phyloP scores from a whole-genome alignment of 2,329 filamentous ascomycete genomes.

The Rhytidhysteron rufulum region DNA sequence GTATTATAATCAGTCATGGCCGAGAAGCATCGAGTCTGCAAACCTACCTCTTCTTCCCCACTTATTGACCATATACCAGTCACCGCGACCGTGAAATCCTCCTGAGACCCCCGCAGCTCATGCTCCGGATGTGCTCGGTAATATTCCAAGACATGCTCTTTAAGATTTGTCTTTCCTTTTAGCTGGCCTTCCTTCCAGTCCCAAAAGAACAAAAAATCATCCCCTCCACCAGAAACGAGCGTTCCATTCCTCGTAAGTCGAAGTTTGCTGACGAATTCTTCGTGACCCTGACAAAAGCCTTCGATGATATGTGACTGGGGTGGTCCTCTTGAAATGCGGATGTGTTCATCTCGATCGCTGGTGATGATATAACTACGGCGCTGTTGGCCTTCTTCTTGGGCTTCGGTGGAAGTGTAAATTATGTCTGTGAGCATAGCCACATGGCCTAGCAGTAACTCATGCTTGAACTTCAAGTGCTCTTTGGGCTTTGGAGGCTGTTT shows the following conservation, averaged over 20 bases:
- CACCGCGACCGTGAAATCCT: slow-evolving; percentile 41
- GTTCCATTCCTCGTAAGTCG: slow-evolving; percentile 62
- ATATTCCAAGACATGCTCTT: slow-evolving; percentile 19
- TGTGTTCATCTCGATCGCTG: slow-evolving; percentile 73
- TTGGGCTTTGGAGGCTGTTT: slow-evolving; percentile 43
- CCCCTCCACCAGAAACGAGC: slow-evolving; percentile 83
- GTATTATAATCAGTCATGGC: neutral
- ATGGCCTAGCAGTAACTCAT: slow-evolving; percentile 80
- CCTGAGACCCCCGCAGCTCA: slow-evolving; percentile 8
- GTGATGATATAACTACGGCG: slow-evolving; percentile 61
- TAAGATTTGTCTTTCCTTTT: slow-evolving; percentile 49
- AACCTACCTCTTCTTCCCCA: slow-evolving; percentile 35
- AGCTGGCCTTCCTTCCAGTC: slow-evolving; percentile 64
- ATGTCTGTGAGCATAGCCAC: slow-evolving; percentile 91
- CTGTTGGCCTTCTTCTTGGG: slow-evolving; percentile 30
- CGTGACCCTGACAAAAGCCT: slow-evolving; percentile 82
- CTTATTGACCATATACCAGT: slow-evolving; percentile 47
- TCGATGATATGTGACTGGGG: slow-evolving; percentile 88
- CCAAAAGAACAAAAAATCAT: slow-evolving; percentile 76
- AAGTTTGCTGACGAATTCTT: slow-evolving; percentile 75
- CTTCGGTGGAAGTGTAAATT: slow-evolving; percentile 46
- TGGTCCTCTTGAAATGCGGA: slow-evolving; percentile 76
- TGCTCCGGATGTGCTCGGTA: slow-evolving; percentile 15
- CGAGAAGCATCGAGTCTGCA: neutral
- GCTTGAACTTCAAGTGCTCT: slow-evolving; percentile 60